Evolutionary conservation across 2,329 filamentous ascomycete genomes (phyloP).

Genomic region (Helicocarpus griseus): DNA sequence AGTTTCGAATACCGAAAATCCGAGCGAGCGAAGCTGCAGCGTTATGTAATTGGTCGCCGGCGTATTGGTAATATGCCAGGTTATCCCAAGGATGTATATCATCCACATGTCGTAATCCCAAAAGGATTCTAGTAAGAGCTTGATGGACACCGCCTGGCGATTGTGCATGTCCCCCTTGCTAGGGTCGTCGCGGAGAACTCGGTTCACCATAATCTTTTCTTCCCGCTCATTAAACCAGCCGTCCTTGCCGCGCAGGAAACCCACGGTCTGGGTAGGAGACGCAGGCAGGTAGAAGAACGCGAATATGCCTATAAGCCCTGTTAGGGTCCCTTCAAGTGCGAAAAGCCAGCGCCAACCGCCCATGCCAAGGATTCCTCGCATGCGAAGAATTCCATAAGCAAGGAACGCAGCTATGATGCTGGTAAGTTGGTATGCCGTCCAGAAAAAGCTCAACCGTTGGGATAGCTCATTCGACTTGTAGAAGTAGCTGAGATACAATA

Average conservation of each 20-base stretch:
- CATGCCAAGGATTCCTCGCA: slow-evolving; percentile 25
- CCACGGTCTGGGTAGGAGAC: slow-evolving; percentile 57
- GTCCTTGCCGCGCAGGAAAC: slow-evolving; percentile 48
- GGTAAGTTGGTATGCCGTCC: slow-evolving; percentile 44
- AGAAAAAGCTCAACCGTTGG: neutral
- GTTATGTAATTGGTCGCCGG: slow-evolving; percentile 30
- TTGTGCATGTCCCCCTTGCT: slow-evolving; percentile 58
- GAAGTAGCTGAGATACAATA: slow-evolving; percentile 9
- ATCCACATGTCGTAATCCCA: slow-evolving; percentile 50
- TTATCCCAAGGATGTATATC: slow-evolving; percentile 41
- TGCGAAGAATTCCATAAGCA: slow-evolving; percentile 34
- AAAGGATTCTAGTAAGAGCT: slow-evolving; percentile 41
- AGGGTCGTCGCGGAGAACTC: slow-evolving; percentile 45
- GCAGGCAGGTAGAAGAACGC: slow-evolving; percentile 52
- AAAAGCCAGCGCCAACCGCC: slow-evolving; percentile 37
- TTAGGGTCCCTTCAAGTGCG: slow-evolving; percentile 36
- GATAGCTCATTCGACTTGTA: slow-evolving; percentile 13
- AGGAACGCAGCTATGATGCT: slow-evolving; percentile 38
- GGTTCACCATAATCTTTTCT: slow-evolving; percentile 61
- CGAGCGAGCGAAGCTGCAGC: slow-evolving; percentile 41
- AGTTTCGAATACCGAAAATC: slow-evolving; percentile 48
- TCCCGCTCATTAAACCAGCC: slow-evolving; percentile 60
- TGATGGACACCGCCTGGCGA: slow-evolving; percentile 41
- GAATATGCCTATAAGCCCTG: slow-evolving; percentile 44
- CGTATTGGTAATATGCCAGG: slow-evolving; percentile 31